Conservation (phyloP, 129 eudicot species). For the Arctium lappa region DNA sequence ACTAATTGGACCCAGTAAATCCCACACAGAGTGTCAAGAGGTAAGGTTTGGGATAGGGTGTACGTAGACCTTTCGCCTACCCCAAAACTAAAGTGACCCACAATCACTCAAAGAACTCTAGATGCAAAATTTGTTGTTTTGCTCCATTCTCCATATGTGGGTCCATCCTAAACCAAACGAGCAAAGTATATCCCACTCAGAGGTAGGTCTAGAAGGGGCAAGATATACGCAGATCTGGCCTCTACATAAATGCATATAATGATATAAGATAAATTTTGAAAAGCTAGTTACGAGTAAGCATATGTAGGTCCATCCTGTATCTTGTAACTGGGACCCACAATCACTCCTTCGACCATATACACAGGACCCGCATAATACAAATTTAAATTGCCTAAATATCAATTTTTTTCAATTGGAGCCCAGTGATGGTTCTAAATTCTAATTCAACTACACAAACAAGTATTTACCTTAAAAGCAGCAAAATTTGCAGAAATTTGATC, state of each 20-base stretch:
- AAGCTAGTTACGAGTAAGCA: not conserved
- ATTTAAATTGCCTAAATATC: not conserved
- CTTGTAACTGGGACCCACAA: conserved; percentile 7
- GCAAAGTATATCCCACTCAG: not conserved
- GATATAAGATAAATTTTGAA: not conserved
- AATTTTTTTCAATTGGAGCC: not conserved
- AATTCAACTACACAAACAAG: not conserved
- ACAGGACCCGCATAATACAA: not conserved
- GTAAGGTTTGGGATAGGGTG: no score
- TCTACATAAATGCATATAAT: not conserved
- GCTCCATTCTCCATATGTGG: not conserved
- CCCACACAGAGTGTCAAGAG: no score
- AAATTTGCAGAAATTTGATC: conserved; percentile 74
- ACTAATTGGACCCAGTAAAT: no score
- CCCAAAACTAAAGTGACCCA: not conserved
- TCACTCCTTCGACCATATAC: not conserved
- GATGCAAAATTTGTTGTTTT: not conserved
- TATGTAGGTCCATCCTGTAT: not conserved
- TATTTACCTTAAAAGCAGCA: conserved; percentile 57
- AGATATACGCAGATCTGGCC: not conserved
- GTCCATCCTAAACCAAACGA: not conserved
- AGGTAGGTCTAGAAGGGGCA: not conserved
- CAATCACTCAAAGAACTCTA: not conserved
- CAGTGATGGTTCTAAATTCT: not conserved
- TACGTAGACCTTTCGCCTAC: no score